These are phyloP conservation scores for Hanseniaspora opuntiae DNA, from an alignment of 805 yeast species.

Conservation along the genomic window DNA sequence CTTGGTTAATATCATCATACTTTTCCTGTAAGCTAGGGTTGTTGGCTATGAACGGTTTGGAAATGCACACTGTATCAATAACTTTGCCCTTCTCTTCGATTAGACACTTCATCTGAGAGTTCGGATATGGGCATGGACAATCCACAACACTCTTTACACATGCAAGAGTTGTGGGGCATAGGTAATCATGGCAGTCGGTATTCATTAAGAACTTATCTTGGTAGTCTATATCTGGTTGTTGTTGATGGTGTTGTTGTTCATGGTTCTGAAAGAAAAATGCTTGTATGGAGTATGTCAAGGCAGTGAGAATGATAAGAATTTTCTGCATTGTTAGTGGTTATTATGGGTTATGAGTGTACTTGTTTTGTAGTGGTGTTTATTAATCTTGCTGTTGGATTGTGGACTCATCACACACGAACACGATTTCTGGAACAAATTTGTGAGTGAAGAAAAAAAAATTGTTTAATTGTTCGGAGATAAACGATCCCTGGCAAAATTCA, in stretches of 20 bases:
- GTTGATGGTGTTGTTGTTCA: conserved; percentile 25
- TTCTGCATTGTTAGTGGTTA: neutral
- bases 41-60: conserved; percentile 49
- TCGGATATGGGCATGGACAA: conserved; percentile 87
- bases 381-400: neutral
- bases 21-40: conserved; percentile 27
- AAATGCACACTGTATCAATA: conserved; percentile 56
- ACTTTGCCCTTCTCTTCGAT: conserved; percentile 43
- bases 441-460: too few species aligned
- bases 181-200: conserved; percentile 43
- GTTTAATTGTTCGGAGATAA: too few species aligned
- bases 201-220: conserved; percentile 28
- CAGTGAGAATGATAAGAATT: neutral
- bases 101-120: conserved; percentile 67
- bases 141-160: conserved; percentile 59
- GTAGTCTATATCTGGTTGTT: conserved; percentile 17
- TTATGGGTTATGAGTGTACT: neutral
- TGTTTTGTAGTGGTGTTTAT: neutral
- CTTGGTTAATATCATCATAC: conserved; percentile 34
- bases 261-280: conserved; percentile 28
- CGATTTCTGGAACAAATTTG: too few species aligned
- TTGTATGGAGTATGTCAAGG: neutral
- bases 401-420: too few species aligned
- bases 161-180: conserved; percentile 70
- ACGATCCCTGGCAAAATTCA: too few species aligned